phyloP scores from a whole-genome alignment of 148 eudicot species.

The Cornus kousa region DNA sequence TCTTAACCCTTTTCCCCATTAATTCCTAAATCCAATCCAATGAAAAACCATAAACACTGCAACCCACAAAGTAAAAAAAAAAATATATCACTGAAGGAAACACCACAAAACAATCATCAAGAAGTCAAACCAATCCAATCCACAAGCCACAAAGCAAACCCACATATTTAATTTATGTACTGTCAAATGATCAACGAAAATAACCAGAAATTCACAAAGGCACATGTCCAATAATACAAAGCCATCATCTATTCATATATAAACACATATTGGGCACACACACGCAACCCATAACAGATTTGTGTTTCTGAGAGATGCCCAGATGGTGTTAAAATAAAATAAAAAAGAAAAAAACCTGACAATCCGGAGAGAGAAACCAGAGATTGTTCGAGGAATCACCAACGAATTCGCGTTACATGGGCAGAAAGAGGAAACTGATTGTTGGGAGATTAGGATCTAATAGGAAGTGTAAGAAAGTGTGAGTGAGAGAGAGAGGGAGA shows the following conservation, averaged over 20 bases:
- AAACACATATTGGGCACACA: not conserved
- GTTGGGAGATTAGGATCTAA: constrained; percentile 13
- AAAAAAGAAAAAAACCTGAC: not conserved
- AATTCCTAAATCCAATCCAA: constrained; percentile 35
- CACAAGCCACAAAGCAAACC: not conserved
- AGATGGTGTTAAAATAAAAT: not conserved
- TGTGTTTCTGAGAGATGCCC: constrained; percentile 8
- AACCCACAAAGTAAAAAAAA: not conserved
- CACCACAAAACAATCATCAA: not conserved
- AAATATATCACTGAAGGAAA: not conserved
- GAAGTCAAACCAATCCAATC: not conserved
- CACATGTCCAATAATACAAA: not conserved
- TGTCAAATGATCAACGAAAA: not conserved
- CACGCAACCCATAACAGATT: not conserved
- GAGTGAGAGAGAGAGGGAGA: not conserved
- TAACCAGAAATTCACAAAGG: not conserved
- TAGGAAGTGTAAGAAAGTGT: not conserved
- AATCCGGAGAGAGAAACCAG: not conserved
- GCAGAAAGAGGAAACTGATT: not conserved
- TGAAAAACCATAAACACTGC: not conserved
- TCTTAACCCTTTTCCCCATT: constrained; percentile 75
- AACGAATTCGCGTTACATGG: not conserved
- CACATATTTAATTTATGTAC: not conserved
- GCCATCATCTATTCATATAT: not conserved
- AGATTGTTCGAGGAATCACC: not conserved